These are phyloP conservation scores for Globomyces sp. DNA, from an alignment of 371 early-diverging fungal species.

Conservation along the genomic window DNA sequence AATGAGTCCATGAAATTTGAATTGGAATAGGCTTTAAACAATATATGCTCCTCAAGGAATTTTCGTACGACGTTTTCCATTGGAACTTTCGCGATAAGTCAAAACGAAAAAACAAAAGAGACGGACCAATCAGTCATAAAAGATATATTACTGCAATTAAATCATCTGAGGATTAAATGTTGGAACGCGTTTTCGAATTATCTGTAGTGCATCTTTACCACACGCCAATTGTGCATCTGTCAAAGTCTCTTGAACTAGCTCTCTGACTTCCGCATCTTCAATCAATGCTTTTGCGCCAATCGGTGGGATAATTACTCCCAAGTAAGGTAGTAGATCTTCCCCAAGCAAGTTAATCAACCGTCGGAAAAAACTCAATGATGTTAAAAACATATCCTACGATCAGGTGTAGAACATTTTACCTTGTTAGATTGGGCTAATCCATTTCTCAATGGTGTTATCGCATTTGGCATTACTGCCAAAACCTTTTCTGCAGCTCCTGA, in stretches of 20 bases:
- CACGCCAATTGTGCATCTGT: constrained; percentile 11
- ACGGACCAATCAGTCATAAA: too few species aligned
- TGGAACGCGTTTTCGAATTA: constrained; percentile 9
- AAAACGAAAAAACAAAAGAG: too few species aligned
- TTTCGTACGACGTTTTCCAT: too few species aligned
- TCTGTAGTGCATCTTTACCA: constrained; percentile 5
- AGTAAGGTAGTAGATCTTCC: constrained; percentile 23
- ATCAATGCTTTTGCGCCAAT: constrained; percentile 32
- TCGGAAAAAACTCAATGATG: constrained; percentile 21
- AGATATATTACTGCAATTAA: neutral
- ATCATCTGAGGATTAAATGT: constrained; percentile 7
- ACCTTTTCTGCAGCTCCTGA: constrained; percentile 28
- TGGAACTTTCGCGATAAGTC: too few species aligned
- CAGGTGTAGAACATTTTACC: constrained; percentile 6
- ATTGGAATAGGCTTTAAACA: too few species aligned
- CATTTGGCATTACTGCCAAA: constrained; percentile 24
- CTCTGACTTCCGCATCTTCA: constrained; percentile 23
- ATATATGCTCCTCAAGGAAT: too few species aligned
- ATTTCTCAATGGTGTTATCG: constrained; percentile 28
- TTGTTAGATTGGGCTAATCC: constrained; percentile 27
- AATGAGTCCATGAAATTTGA: too few species aligned
- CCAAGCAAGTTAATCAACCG: constrained; percentile 27
- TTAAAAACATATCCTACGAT: constrained; percentile 17
- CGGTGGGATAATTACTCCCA: constrained; percentile 35
- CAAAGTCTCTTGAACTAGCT: constrained; percentile 31